Conservation (phyloP, 768 basidiomycete species). For the Boletus rubroflammeus region DNA sequence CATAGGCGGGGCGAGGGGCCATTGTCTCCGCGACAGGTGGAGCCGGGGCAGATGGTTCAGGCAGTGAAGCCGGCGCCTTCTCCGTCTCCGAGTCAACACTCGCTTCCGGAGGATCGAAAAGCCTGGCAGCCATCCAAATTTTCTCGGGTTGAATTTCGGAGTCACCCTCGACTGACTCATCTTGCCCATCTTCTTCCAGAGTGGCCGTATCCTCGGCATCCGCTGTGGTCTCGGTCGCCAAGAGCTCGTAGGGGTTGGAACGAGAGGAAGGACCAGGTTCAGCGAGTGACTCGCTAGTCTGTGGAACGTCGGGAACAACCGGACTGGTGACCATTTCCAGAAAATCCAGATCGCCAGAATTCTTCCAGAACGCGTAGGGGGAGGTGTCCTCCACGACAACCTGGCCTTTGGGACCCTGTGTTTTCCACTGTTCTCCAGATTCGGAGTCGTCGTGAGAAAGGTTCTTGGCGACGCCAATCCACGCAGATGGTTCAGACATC, state of each 20-base stretch:
- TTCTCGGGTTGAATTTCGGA: slow-evolving; percentile 24
- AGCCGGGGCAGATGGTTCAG: not conserved
- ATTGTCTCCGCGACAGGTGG: not conserved
- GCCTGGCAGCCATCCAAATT: slow-evolving; percentile 24
- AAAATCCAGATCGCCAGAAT: slow-evolving; percentile 46
- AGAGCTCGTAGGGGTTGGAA: slow-evolving; percentile 17
- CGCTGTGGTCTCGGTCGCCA: not conserved
- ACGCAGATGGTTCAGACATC: slow-evolving; percentile 43
- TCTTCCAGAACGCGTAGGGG: slow-evolving; percentile 51
- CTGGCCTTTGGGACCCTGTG: slow-evolving; percentile 27
- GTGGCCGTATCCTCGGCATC: slow-evolving; percentile 1
- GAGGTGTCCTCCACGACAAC: slow-evolving; percentile 25
- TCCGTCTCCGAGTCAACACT: not conserved
- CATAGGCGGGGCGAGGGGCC: slow-evolving; percentile 8
- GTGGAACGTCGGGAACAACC: not conserved
- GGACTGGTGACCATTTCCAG: slow-evolving; percentile 23
- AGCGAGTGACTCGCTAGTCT: not conserved
- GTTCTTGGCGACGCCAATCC: slow-evolving; percentile 36
- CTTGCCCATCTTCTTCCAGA: slow-evolving; percentile 1
- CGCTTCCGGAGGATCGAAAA: not conserved
- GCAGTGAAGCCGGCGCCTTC: not conserved
- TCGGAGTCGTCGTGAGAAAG: slow-evolving; percentile 17
- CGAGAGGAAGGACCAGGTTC: slow-evolving; percentile 4
- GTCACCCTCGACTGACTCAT: slow-evolving; percentile 8
- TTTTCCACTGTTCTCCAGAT: slow-evolving; percentile 34